phyloP scores from a whole-genome alignment of 2,329 filamentous ascomycete genomes.

The Colletotrichum incanum region DNA sequence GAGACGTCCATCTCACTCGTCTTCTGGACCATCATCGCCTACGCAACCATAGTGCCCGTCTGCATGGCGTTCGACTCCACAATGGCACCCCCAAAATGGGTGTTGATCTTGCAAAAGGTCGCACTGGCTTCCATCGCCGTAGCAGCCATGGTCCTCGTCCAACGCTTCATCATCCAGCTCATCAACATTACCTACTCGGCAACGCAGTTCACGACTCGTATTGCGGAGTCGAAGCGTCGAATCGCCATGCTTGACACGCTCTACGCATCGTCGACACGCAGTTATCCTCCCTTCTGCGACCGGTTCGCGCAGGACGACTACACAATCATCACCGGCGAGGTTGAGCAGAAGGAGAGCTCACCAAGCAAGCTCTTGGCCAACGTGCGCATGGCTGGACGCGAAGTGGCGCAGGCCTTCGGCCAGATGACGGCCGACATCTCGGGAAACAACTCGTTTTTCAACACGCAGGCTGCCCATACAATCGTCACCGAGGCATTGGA shows the following conservation, averaged over 20 bases:
- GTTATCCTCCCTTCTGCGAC: conserved; percentile 26
- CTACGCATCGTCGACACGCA: conserved; percentile 12
- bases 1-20: conserved; percentile 30
- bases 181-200: conserved; percentile 34
- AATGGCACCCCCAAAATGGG: background rate
- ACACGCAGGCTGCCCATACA: conserved; percentile 26
- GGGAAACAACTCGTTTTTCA: conserved; percentile 21
- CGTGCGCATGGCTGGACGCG: conserved; percentile 22
- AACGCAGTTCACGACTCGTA: conserved; percentile 28
- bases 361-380: conserved; percentile 33
- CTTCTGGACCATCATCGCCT: conserved; percentile 32
- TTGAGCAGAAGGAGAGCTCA: conserved; percentile 18
- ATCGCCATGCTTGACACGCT: conserved; percentile 22
- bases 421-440: conserved; percentile 29
- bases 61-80: conserved; percentile 16
- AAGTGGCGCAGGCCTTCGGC: conserved; percentile 23
- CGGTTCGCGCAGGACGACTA: conserved; percentile 24
- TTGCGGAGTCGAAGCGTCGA: conserved; percentile 18
- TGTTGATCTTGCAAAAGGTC: conserved; percentile 15
- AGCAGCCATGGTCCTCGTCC: conserved; percentile 24
- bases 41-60: conserved; percentile 19
- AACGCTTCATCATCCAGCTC: conserved; percentile 26
- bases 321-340: conserved; percentile 29
- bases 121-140: conserved; percentile 22
- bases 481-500: conserved; percentile 31